Base-by-base conservation (phyloP, 2,329 filamentous ascomycete genomes). In the Aspergillus novofumigatus region DNA sequence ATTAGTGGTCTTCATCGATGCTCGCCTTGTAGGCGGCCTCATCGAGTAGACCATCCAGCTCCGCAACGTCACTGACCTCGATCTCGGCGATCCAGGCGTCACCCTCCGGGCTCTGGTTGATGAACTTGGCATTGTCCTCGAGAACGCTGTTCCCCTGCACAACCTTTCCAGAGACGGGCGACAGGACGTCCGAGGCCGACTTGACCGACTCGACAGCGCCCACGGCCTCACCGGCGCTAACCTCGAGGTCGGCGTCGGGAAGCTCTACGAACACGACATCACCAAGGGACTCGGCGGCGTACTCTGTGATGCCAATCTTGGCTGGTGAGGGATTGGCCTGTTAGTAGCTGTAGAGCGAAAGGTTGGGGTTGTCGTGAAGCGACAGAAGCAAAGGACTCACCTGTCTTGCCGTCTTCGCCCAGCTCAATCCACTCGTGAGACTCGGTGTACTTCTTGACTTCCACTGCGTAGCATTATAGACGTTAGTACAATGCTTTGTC, bases 361-460 rank as follows among this genome's bases (percentile, higher is more conserved):
- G 44, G 17, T 17, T 25, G 20, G 10, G n/a, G 14, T 17, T 23
- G 47, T 11, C 28, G 28, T 10, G 25, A 7, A 8, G 29, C 17
- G 11, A 52, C 21, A 44, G 53, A 23, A 44, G 50, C 28, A 44
- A 49, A 54, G 32, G 25, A 65, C 65, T 60, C 53, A 70, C 90
- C 92, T 51, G 87, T 88, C 77, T 90, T 93, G 74, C 88, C 86
- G 77, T 95, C 90, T 52, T 85, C 86, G 56, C 87, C 88, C 59
- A 96, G 80, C 77, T 97, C 92, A 74, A 99, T 87, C 94, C 94
- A 99, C 81, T 99, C 94, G 82, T 99, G 94, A 73, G 97, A 93
- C 75, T 92, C 89, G 64, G 94, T 97, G 82, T 96, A 99, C 75
- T 88, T 90, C 79, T 94, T 93, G 53, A 73, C 69, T 47, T 47